These are phyloP conservation scores for Poterioochromonas sp. DNA, from an alignment of 352 stramenopile genomes.

Conservation along the genomic window DNA sequence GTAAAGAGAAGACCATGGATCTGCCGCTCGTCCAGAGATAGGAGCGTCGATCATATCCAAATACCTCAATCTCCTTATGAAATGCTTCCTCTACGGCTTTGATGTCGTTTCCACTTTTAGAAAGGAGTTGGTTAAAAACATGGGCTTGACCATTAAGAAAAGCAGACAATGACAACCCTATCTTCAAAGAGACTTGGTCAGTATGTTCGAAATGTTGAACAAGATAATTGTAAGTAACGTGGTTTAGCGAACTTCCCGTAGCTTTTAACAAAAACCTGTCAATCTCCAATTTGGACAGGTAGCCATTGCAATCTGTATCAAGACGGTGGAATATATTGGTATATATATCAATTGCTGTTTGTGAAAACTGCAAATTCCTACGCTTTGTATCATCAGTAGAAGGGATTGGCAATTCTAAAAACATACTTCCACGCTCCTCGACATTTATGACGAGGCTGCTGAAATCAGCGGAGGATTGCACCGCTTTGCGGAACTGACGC, in stretches of 20 bases:
- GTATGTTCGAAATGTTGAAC: constrained; percentile 32
- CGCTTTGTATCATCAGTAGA: background rate
- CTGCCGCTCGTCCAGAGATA: constrained; percentile 10
- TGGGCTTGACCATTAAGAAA: constrained; percentile 34
- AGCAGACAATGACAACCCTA: constrained; percentile 28
- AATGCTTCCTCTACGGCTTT: constrained; percentile 33
- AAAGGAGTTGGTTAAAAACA: constrained; percentile 36
- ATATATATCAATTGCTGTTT: background rate
- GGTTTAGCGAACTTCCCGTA: constrained; percentile 24
- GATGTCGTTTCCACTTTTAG: too few relatives aligned
- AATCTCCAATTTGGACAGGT: constrained; percentile 33
- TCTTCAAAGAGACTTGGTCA: too few relatives aligned
- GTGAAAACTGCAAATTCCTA: background rate
- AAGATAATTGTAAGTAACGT: constrained; percentile 30
- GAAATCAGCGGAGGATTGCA: too few relatives aligned
- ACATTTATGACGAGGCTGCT: background rate
- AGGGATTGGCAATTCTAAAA: too few relatives aligned
- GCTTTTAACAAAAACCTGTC: constrained; percentile 33
- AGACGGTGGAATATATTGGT: background rate
- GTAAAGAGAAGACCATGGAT: constrained; percentile 31
- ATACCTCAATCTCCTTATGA: constrained; percentile 27
- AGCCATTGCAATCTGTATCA: constrained; percentile 34
- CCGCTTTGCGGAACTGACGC: constrained; percentile 6
- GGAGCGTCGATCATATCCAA: constrained; percentile 36
- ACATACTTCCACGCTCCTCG: background rate